Conservation (phyloP, 306 rosid genomes). For the Urtica urens region DNA sequence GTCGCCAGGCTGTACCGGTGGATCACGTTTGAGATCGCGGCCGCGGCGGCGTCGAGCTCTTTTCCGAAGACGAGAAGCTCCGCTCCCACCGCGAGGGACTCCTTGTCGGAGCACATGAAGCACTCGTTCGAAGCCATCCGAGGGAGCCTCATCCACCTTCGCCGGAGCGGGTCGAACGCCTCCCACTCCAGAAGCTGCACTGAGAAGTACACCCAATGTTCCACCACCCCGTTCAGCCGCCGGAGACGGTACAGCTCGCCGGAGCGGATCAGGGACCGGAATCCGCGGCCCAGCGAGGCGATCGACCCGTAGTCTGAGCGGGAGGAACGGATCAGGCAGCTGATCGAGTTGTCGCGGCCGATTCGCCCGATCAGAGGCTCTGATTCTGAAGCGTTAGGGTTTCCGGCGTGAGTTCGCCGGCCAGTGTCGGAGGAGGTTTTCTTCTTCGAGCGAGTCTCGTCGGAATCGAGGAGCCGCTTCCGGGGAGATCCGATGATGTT, state of each 20-base stretch:
- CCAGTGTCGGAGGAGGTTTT: constrained; percentile 32
- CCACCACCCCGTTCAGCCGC: constrained; percentile 52
- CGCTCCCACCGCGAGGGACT: constrained; percentile 90
- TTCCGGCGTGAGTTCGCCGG: constrained; percentile 20
- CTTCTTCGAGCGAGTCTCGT: constrained; percentile 34
- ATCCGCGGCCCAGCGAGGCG: constrained; percentile 58
- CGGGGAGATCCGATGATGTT: constrained; percentile 39
- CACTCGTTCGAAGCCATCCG: constrained; percentile 79
- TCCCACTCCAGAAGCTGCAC: constrained; percentile 79
- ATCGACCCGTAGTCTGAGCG: constrained; percentile 72
- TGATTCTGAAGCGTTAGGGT: constrained; percentile 50
- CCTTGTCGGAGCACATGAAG: constrained; percentile 83
- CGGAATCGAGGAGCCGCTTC: constrained; percentile 46
- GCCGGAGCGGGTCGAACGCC: constrained; percentile 66
- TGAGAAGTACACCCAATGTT: constrained; percentile 88
- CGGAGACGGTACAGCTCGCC: constrained; percentile 77
- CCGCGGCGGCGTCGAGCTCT: constrained; percentile 24
- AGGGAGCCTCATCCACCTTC: constrained; percentile 81
- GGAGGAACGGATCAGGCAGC: constrained; percentile 68
- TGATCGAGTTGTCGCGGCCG: constrained; percentile 68
- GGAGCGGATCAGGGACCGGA: constrained; percentile 41
- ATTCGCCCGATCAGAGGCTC: constrained; percentile 41
- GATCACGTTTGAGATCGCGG: constrained; percentile 39
- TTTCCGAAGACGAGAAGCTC: constrained; percentile 92
- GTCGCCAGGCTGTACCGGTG: constrained; percentile 76